Percentiles rank a stretch among this genome's conserved stretches.
These are phyloP conservation scores for Leccinum obscurum DNA, from an alignment of 768 basidiomycete genomes.

Conservation along the genomic window DNA sequence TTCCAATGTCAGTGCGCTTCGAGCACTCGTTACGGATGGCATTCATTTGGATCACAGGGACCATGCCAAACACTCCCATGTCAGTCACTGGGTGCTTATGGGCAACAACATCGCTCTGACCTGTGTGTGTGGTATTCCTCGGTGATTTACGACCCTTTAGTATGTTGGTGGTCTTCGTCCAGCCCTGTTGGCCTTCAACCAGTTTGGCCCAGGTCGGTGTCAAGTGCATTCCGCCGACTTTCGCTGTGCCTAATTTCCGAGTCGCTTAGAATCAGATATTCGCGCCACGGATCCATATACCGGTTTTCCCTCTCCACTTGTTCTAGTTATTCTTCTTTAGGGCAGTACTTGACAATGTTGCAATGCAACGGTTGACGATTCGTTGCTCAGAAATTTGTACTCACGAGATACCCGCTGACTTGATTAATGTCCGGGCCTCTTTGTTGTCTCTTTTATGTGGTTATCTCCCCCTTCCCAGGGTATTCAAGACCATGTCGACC, in stretches of 20 bases:
- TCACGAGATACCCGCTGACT: neutral
- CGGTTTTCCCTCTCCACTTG: neutral
- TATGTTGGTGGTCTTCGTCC: neutral
- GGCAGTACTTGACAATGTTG: neutral
- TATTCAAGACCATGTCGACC: too few relatives aligned
- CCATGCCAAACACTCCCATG: neutral
- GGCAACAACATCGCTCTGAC: neutral
- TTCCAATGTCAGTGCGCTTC: too few relatives aligned
- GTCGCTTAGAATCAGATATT: neutral
- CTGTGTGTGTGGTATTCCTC: neutral
- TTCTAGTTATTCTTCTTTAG: too few relatives aligned
- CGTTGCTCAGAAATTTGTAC: neutral
- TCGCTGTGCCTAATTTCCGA: too few relatives aligned
- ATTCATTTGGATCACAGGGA: neutral
- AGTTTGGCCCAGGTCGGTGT: neutral
- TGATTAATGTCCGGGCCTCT: neutral
- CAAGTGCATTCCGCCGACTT: too few relatives aligned
- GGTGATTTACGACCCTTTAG: neutral
- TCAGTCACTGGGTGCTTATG: neutral
- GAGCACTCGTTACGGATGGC: neutral
- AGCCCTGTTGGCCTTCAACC: neutral
- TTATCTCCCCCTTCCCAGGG: too few relatives aligned
- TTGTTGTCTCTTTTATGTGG: too few relatives aligned
- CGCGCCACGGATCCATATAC: too few relatives aligned
- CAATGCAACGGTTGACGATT: neutral